Evolutionary conservation across 352 stramenopile species (phyloP).

Genomic region (Pythium monospermum): DNA sequence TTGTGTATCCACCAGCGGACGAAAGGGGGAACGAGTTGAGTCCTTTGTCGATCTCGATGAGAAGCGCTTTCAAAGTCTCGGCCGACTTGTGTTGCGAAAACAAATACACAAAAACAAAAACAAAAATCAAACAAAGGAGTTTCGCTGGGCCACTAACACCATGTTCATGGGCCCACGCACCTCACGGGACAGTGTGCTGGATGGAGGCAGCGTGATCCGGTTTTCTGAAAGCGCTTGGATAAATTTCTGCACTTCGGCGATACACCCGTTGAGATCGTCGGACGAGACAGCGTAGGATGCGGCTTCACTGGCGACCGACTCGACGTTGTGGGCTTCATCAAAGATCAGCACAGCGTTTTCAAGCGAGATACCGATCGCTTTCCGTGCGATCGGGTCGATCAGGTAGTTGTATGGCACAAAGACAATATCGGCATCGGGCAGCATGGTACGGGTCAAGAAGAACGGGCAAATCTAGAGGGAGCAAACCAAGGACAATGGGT

Average conservation of each 20-base stretch:
- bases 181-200: slow-evolving; percentile 59
- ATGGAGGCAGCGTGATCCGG: slow-evolving; percentile 39
- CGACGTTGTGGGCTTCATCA: slow-evolving; percentile 99
- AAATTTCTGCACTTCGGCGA: slow-evolving; percentile 91
- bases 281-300: slow-evolving; percentile 96
- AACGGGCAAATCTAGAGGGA: slow-evolving; percentile 93
- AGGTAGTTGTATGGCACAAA: slow-evolving; percentile 99
- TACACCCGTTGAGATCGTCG: slow-evolving; percentile 90
- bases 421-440: slow-evolving; percentile 93
- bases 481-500: neutral
- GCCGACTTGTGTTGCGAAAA: slow-evolving; percentile 58
- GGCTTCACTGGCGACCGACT: slow-evolving; percentile 90
- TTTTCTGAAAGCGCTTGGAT: slow-evolving; percentile 59
- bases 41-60: slow-evolving; percentile 84
- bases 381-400: slow-evolving; percentile 90
- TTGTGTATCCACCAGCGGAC: slow-evolving; percentile 69
- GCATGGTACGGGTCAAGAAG: slow-evolving; percentile 91
- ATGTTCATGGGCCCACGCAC: slow-evolving; percentile 19
- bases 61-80: slow-evolving; percentile 72
- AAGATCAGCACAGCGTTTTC: slow-evolving; percentile 98
- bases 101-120: slow-evolving; percentile 2
- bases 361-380: slow-evolving; percentile 93
- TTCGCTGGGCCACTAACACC: too few relatives aligned
- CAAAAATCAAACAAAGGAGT: too few relatives aligned
- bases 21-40: slow-evolving; percentile 75